Percentiles rank a stretch among this genome's conserved stretches.
Evolutionary conservation across 345 rosid species (phyloP).

Genomic region (Leavenworthia alabamica): DNA sequence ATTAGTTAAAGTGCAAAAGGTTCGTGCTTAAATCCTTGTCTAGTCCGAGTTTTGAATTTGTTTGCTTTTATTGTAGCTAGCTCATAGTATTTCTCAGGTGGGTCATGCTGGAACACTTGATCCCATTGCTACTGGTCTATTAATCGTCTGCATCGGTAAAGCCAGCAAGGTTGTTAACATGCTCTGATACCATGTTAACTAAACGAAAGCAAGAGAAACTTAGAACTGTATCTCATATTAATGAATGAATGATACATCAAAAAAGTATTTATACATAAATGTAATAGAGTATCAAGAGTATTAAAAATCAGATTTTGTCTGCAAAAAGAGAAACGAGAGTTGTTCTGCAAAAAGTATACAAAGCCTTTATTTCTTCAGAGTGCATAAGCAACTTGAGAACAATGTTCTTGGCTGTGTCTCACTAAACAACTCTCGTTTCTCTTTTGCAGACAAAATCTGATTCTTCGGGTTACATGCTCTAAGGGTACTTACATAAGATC

Average conservation of each 20-base stretch:
- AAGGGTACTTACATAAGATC: slow-evolving; percentile 95
- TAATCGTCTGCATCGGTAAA: slow-evolving; percentile 87
- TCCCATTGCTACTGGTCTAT: slow-evolving; percentile 96
- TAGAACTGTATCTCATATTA: too few relatives aligned
- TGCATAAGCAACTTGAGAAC: background rate
- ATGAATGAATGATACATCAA: too few relatives aligned
- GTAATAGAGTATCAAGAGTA: too few relatives aligned
- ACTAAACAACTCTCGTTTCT: background rate
- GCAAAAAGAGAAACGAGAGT: too few relatives aligned
- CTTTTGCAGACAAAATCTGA: slow-evolving; percentile 75
- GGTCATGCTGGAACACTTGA: slow-evolving; percentile 99
- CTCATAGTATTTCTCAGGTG: slow-evolving; percentile 43
- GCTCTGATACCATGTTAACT: too few relatives aligned
- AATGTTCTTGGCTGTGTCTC: background rate
- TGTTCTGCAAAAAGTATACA: too few relatives aligned
- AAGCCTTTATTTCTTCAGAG: too few relatives aligned
- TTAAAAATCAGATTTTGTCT: too few relatives aligned
- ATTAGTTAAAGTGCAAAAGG: slow-evolving; percentile 88
- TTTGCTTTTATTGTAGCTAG: background rate
- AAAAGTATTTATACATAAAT: too few relatives aligned
- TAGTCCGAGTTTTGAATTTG: background rate
- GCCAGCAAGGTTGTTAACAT: slow-evolving; percentile 87
- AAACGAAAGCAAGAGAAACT: too few relatives aligned
- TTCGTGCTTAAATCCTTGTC: slow-evolving; percentile 15
- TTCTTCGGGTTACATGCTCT: slow-evolving; percentile 77